A percentile compares a stretch with the other conserved stretches of the same genome.
Evolutionary conservation across 2,329 filamentous ascomycete species (phyloP).

Genomic region (Paecilomyces sp.): DNA sequence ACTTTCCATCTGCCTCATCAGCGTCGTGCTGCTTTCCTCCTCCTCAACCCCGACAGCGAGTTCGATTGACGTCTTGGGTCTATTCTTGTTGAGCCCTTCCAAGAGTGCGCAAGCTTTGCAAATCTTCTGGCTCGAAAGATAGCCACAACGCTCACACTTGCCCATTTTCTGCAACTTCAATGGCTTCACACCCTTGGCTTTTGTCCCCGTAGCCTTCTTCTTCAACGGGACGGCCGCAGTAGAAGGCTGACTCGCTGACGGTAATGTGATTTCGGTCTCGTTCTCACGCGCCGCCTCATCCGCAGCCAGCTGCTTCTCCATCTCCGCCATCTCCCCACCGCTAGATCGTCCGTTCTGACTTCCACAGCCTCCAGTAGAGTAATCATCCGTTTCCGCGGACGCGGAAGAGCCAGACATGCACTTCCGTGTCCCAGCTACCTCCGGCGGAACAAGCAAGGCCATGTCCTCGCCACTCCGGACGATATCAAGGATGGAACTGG

Average conservation of each 20-base stretch:
- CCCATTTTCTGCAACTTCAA: slow-evolving; percentile 55
- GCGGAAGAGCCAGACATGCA: slow-evolving; percentile 13
- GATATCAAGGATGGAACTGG: slow-evolving; percentile 90
- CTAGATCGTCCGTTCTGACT: slow-evolving; percentile 58
- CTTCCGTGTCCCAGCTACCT: slow-evolving; percentile 34
- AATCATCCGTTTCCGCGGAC: slow-evolving; percentile 46
- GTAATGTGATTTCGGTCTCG: slow-evolving; percentile 59
- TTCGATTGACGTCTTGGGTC: slow-evolving; percentile 41
- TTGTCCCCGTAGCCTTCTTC: slow-evolving; percentile 14
- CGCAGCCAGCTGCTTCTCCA: slow-evolving; percentile 65
- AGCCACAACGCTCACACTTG: slow-evolving; percentile 80
- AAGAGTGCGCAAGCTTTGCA: slow-evolving; percentile 91
- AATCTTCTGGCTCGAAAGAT: slow-evolving; percentile 87
- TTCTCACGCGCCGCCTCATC: slow-evolving; percentile 54
- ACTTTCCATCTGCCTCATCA: slow-evolving; percentile 45
- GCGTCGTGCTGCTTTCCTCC: slow-evolving; percentile 45
- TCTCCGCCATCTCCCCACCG: slow-evolving; percentile 71
- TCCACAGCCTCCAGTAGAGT: slow-evolving; percentile 63
- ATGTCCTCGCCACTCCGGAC: slow-evolving; percentile 95
- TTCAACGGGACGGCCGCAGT: slow-evolving; percentile 10
- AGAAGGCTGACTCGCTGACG: slow-evolving; percentile 7
- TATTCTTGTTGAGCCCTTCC: slow-evolving; percentile 77
- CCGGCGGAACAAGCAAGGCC: slow-evolving; percentile 71
- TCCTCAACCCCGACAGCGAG: slow-evolving; percentile 37
- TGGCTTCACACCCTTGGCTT: slow-evolving; percentile 50